Conservation (phyloP, 208 protist genomes). For the Acanthamoeba healyi region DNA sequence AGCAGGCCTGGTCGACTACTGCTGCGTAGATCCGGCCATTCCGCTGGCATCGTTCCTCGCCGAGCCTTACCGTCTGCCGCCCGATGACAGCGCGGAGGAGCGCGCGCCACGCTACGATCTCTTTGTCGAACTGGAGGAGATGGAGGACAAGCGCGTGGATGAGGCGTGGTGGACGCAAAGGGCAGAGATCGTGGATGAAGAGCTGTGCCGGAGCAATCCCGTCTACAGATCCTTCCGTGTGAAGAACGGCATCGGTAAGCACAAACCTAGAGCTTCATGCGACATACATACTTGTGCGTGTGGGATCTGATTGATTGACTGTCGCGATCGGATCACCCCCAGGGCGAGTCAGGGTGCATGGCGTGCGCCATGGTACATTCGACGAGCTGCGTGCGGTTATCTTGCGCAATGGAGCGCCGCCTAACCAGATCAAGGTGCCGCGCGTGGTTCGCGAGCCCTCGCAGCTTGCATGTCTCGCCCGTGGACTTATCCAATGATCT, state of each 20-base stretch:
- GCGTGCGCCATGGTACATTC: not conserved
- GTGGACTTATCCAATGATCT: not conserved
- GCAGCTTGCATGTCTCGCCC: not conserved
- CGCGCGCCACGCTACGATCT: not conserved
- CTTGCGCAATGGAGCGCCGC: not conserved
- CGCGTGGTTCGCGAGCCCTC: not conserved
- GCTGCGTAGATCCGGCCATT: not conserved
- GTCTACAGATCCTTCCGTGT: not conserved
- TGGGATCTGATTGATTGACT: no score
- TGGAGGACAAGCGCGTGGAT: not conserved
- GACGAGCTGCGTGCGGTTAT: not conserved
- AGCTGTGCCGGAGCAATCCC: not conserved
- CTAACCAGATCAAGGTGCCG: not conserved
- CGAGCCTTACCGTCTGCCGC: no score
- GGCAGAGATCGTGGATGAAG: not conserved
- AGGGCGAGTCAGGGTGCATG: not conserved
- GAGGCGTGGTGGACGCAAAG: not conserved
- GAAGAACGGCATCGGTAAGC: not conserved
- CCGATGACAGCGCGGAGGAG: not conserved
- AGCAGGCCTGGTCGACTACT: not conserved
- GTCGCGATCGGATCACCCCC: not conserved
- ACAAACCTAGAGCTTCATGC: not conserved
- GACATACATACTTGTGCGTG: no score
- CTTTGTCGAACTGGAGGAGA: not conserved
- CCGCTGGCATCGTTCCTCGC: not conserved